A percentile compares a stretch with the other conserved stretches of the same genome.
Evolutionary conservation across 208 protist genomes (phyloP).

Genomic region (Acanthamoeba culbertsoni): DNA sequence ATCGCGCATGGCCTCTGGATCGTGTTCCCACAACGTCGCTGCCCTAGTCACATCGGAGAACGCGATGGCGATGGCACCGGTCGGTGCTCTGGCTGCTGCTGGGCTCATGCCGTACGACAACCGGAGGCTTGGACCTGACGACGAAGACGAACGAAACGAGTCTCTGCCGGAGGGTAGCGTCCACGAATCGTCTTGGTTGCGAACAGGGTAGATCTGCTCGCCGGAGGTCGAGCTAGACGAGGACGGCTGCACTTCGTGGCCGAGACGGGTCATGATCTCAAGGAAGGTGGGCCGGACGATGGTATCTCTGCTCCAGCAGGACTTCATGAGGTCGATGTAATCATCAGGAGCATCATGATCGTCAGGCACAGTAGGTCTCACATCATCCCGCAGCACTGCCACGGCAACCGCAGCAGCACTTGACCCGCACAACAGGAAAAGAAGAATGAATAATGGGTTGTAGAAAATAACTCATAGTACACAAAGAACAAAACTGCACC

Average conservation of each 20-base stretch:
- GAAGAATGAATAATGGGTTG: neutral
- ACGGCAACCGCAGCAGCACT: slow-evolving; percentile 11
- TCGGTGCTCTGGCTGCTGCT: neutral
- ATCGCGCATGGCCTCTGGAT: neutral
- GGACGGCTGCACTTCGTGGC: neutral
- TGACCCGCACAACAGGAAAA: neutral
- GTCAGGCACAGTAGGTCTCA: neutral
- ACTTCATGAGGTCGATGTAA: neutral
- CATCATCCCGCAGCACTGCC: neutral
- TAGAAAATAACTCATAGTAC: neutral
- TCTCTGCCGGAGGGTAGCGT: neutral
- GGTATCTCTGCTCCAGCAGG: neutral
- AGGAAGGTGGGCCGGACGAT: slow-evolving; percentile 10
- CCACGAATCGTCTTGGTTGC: neutral
- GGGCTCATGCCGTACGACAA: neutral
- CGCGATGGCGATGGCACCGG: neutral
- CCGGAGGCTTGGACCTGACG: neutral
- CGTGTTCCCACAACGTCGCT: neutral
- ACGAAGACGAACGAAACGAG: neutral
- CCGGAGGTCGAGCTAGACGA: neutral
- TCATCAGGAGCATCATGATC: neutral
- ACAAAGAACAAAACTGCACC: neutral
- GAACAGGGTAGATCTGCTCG: neutral
- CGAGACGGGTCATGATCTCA: neutral
- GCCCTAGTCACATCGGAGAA: neutral